Percentiles rank a stretch among this genome's conserved stretches.
Conservation (phyloP, 129 eudicot species). For the Chrysanthemum seticuspe region DNA sequence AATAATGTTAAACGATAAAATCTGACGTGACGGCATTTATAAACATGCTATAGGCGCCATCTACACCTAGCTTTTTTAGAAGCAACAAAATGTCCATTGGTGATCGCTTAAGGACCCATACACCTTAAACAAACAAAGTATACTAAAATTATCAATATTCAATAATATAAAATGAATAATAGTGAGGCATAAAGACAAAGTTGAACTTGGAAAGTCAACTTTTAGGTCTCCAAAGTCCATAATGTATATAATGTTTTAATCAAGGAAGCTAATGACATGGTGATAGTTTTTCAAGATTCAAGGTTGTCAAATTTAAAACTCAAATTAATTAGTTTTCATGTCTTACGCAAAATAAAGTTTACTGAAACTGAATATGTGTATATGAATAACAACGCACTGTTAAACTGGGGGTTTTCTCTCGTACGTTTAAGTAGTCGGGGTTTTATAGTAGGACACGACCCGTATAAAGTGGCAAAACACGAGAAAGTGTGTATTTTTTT, state of each 20-base stretch:
- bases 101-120: conserved; percentile 22
- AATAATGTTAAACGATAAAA: too few species aligned
- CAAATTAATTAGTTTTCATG: not conserved
- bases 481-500: too few species aligned
- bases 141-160: not conserved
- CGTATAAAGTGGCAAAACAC: too few species aligned
- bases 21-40: too few species aligned
- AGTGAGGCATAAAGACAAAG: conserved; percentile 9
- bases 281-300: conserved; percentile 15
- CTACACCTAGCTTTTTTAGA: too few species aligned
- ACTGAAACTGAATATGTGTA: too few species aligned
- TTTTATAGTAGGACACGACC: too few species aligned
- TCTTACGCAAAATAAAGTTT: not conserved
- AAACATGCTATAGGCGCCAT: too few species aligned
- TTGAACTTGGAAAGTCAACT: conserved; percentile 38
- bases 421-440: too few species aligned
- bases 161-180: not conserved
- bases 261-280: conserved; percentile 13
- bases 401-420: too few species aligned
- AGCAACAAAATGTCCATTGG: conserved; percentile 27
- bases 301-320: conserved; percentile 1
- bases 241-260: conserved; percentile 11
- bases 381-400: too few species aligned
- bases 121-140: not conserved
- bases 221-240: conserved; percentile 43